phyloP scores from a whole-genome alignment of 73 alveolate species.

The Tetrahymena borealis region DNA sequence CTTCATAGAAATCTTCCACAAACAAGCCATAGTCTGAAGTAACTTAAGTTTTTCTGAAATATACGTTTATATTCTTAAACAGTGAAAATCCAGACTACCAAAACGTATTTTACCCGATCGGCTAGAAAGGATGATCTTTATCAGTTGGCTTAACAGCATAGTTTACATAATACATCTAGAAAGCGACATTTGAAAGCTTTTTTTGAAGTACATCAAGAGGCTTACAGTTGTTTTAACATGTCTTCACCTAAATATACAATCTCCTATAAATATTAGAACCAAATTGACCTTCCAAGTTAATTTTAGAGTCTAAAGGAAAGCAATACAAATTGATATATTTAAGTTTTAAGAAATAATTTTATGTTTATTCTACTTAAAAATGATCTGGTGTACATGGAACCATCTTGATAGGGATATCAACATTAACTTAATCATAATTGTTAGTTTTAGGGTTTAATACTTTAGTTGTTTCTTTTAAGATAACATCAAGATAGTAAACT shows the following conservation, averaged over 20 bases:
- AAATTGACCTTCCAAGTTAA: not conserved
- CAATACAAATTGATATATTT: not conserved
- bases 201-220: not conserved
- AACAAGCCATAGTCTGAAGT: not conserved
- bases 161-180: not conserved
- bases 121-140: not conserved
- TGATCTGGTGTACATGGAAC: not conserved
- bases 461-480: not conserved
- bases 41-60: not conserved
- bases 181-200: not conserved
- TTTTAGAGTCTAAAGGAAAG: not conserved
- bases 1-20: not conserved
- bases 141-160: not conserved
- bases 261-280: not conserved
- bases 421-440: not conserved
- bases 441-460: not conserved
- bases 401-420: not conserved
- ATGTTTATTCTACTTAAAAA: not conserved
- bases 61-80: not conserved
- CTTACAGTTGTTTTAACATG: not conserved
- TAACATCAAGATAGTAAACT: not conserved
- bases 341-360: not conserved
- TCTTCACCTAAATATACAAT: not conserved
- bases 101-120: not conserved
- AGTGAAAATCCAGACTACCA: not conserved